These are phyloP conservation scores for Eutrema yunnanense DNA, from an alignment of 345 rosid species.

Conservation along the genomic window DNA sequence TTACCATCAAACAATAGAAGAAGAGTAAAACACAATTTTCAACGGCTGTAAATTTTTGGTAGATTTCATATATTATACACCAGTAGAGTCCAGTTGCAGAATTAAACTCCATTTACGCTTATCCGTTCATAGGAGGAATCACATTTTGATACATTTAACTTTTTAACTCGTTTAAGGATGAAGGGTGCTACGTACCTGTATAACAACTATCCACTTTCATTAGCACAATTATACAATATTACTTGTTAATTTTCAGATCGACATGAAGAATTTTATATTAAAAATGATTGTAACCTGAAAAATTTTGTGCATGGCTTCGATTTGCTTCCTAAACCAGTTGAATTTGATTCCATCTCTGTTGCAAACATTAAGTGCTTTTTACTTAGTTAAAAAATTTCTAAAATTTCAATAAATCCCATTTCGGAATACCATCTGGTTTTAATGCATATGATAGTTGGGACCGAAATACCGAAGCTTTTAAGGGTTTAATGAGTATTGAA, in stretches of 20 bases:
- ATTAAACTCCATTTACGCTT: constrained; percentile 1
- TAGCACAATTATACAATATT: constrained; percentile 3
- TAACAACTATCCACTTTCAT: constrained; percentile 22
- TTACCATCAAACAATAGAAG: constrained; percentile 1
- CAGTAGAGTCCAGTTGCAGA: constrained; percentile 4
- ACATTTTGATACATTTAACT: background rate
- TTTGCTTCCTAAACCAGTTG: constrained; percentile 99
- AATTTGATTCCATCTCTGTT: constrained; percentile 81
- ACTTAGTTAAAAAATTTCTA: constrained; percentile 18
- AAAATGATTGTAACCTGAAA: constrained; percentile 87
- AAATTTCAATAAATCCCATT: background rate
- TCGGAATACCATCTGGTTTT: background rate
- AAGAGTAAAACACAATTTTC: background rate
- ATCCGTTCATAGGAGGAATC: constrained; percentile 3
- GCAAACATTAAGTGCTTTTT: constrained; percentile 48
- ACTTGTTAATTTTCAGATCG: background rate
- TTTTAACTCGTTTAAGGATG: constrained; percentile 5
- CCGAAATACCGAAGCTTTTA: background rate
- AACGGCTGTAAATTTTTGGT: background rate
- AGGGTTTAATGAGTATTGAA: background rate
- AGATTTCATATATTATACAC: background rate
- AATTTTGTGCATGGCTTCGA: constrained; percentile 99
- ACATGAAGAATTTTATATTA: constrained; percentile 21
- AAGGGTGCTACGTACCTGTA: constrained; percentile 18
- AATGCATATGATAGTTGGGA: background rate